phyloP scores from a whole-genome alignment of 345 rosid genomes.

The Kernera saxatilis region DNA sequence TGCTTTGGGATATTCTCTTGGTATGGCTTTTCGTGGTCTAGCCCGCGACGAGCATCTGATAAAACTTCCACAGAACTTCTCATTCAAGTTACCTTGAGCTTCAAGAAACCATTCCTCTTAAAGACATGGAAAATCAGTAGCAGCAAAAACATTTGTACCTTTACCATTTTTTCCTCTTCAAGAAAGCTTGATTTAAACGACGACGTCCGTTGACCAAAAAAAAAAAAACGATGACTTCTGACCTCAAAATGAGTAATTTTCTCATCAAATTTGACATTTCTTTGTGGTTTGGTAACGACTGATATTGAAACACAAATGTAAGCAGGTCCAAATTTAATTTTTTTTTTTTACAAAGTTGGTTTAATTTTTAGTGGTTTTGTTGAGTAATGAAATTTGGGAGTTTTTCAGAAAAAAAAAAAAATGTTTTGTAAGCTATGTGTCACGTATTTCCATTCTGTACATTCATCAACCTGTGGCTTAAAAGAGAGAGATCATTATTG shows the following conservation, averaged over 20 bases:
- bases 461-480: too few relatives aligned
- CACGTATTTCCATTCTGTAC: too few relatives aligned
- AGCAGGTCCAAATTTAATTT: too few relatives aligned
- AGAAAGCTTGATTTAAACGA: not conserved
- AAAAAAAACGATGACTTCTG: not conserved
- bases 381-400: too few relatives aligned
- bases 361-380: too few relatives aligned
- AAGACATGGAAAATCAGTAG: not conserved
- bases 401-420: too few relatives aligned
- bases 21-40: constrained; percentile 53
- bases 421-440: too few relatives aligned
- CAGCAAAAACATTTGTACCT: not conserved
- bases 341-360: too few relatives aligned
- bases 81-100: constrained; percentile 51
- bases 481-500: too few relatives aligned
- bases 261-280: not conserved
- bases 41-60: constrained; percentile 45
- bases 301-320: too few relatives aligned
- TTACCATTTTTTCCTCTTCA: not conserved
- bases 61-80: constrained; percentile 67
- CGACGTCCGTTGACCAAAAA: too few relatives aligned
- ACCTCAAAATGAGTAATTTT: not conserved
- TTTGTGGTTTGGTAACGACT: too few relatives aligned
- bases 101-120: constrained; percentile 19
- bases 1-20: constrained; percentile 74